These are phyloP conservation scores for Trametes coccinea DNA, from an alignment of 768 basidiomycete species.

Conservation along the genomic window DNA sequence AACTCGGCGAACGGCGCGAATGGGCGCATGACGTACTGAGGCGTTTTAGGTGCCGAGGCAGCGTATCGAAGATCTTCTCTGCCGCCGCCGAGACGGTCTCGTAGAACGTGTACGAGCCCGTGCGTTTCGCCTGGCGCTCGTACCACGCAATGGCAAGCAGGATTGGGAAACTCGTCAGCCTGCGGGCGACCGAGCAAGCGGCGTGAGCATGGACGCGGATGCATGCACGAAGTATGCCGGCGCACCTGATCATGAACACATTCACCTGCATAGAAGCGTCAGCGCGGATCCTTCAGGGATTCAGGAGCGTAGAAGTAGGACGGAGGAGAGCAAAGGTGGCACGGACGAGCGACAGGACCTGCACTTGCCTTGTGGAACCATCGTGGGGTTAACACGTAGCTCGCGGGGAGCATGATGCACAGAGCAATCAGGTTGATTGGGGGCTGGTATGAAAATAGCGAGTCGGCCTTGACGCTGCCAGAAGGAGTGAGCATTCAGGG, in stretches of 20 bases:
- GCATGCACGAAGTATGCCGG: neutral
- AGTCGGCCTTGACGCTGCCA: conserved; percentile 81
- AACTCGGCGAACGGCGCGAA: neutral
- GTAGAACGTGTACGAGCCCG: conserved; percentile 63
- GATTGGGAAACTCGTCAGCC: conserved; percentile 82
- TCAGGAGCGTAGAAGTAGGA: neutral
- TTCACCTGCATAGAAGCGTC: conserved; percentile 57
- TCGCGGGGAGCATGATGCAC: conserved; percentile 82
- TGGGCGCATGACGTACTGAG: conserved; percentile 53
- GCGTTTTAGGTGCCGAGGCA: conserved; percentile 76
- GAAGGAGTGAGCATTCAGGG: neutral
- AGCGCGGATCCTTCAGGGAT: neutral
- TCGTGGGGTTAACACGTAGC: conserved; percentile 83
- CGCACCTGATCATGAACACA: conserved; percentile 81
- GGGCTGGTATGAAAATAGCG: conserved; percentile 90
- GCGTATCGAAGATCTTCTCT: conserved; percentile 69
- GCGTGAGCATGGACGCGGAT: neutral
- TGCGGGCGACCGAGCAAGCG: conserved; percentile 29
- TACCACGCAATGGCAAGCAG: conserved; percentile 80
- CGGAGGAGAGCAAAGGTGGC: neutral
- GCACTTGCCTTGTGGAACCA: conserved; percentile 91
- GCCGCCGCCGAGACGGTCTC: conserved; percentile 69
- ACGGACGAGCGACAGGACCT: neutral
- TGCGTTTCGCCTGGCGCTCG: conserved; percentile 78
- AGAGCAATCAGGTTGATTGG: conserved; percentile 90